A percentile compares a stretch with the other conserved stretches of the same genome.
These are phyloP conservation scores for Capsicum pubescens DNA, from an alignment of 257 asterid species.

Conservation along the genomic window DNA sequence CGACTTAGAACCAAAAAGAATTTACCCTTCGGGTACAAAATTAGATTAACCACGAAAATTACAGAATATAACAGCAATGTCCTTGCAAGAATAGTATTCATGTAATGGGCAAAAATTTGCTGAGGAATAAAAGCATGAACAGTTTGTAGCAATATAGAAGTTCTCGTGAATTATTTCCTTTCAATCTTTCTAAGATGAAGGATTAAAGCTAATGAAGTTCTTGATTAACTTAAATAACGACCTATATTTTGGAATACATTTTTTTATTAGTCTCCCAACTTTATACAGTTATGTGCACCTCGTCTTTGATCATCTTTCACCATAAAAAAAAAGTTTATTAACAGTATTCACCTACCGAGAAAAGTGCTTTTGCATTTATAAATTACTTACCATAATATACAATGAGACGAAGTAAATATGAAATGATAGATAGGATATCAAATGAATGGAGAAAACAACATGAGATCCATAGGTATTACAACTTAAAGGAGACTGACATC, in stretches of 20 bases:
- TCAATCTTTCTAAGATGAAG: neutral
- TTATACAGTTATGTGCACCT: neutral
- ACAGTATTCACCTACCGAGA: neutral
- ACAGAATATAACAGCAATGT: neutral
- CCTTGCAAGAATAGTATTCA: conserved; percentile 5
- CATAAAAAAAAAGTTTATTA: neutral
- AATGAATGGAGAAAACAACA: conserved; percentile 4
- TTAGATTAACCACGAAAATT: neutral
- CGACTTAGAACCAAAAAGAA: too few relatives aligned
- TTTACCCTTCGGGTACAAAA: neutral
- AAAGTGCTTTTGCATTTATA: neutral
- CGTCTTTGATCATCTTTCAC: too few relatives aligned
- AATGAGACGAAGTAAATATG: neutral
- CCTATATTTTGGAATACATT: too few relatives aligned
- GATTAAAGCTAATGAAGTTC: neutral
- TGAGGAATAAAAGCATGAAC: conserved; percentile 37
- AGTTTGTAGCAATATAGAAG: conserved; percentile 32
- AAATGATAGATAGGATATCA: too few relatives aligned
- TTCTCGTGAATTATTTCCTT: too few relatives aligned
- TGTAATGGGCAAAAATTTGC: neutral
- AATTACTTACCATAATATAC: neutral
- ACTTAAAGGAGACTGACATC: neutral
- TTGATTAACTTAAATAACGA: neutral
- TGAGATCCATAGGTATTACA: neutral
- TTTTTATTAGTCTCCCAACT: neutral